Evolutionary conservation across 106 monocot species (phyloP), one percentile per base, ranked within the genome.

Genomic region (Allium cepa): DNA sequence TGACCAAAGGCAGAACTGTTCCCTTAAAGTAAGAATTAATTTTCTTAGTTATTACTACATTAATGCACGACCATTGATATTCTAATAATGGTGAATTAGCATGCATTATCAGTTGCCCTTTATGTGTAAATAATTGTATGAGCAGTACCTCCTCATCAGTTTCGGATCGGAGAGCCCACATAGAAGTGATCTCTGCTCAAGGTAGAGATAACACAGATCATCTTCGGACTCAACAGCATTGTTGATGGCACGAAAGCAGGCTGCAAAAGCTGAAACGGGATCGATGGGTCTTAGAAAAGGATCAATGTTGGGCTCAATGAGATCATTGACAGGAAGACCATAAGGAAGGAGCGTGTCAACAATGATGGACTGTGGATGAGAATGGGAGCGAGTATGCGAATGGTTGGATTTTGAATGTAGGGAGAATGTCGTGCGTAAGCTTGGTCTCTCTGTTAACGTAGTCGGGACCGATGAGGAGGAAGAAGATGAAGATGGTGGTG

Each of bases 271-370:
- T 66, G 73, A 53, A 59, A 84, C 56, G 63, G 68, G 73, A 36
- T 92, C 89, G 67, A 92, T 65, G 64, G 88, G 81, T 53, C 83
- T 87, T 49, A 90, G 80, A 71, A 85, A 88, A 16, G 94, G 83
- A 70, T 94, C 90, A 70, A 94, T 69, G 46, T 73, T 57, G 22
- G 96, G 92, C 17, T 92, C 86, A 73, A 97, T 79, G 63, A 77
- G 78, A 72, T 87, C 92, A 3, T 80, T 57, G 14, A 82, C 80
- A 11, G 96, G 96, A 49, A 89, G 88, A 8, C 92, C 92, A 61
- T 72, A 92, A 26, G 73, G 64, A 11, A 64, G 53, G 16, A 97
- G 80, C 59, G 79, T 76, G 57, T 79, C 66, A 17, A 85, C 91
- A 7, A 76, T 8, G 10, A 76, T 64, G 18, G 79, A 64, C 0